Conservation (phyloP, 768 basidiomycete genomes). For the Xerocomellus amylosporus region DNA sequence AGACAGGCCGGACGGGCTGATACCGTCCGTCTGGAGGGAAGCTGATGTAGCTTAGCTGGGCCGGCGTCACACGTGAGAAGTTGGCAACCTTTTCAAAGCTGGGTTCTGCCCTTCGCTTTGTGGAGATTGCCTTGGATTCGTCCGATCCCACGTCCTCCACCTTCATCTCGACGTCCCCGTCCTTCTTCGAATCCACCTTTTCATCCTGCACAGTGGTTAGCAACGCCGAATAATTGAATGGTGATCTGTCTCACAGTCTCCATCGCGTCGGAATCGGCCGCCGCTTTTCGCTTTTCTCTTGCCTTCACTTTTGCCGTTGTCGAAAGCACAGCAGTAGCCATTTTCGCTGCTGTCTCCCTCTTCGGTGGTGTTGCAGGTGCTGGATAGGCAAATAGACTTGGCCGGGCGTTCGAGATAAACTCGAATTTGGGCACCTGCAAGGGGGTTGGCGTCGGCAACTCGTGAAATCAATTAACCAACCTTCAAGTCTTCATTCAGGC, state of each 20-base stretch:
- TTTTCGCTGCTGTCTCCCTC: slow-evolving; percentile 89
- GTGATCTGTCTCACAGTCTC: slow-evolving; percentile 58
- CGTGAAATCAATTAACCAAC: slow-evolving; percentile 37
- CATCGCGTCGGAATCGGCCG: slow-evolving; percentile 76
- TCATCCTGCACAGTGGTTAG: slow-evolving; percentile 46
- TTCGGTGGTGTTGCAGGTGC: slow-evolving; percentile 81
- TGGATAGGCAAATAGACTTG: slow-evolving; percentile 92
- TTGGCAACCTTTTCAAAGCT: slow-evolving; percentile 74
- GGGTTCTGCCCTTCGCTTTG: slow-evolving; percentile 70
- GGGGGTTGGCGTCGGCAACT: slow-evolving; percentile 1
- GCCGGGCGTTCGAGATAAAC: slow-evolving; percentile 84
- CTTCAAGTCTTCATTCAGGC: slow-evolving; percentile 81
- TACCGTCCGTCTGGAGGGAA: slow-evolving; percentile 82
- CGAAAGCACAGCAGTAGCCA: slow-evolving; percentile 91
- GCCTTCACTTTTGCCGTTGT: slow-evolving; percentile 98
- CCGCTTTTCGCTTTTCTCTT: slow-evolving; percentile 89
- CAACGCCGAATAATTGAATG: not conserved
- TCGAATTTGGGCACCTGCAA: slow-evolving; percentile 91
- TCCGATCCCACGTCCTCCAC: slow-evolving; percentile 57
- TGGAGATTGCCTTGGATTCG: slow-evolving; percentile 48
- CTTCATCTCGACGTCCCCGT: slow-evolving; percentile 78
- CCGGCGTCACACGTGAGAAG: slow-evolving; percentile 89
- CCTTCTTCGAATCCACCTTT: slow-evolving; percentile 51
- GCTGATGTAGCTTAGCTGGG: slow-evolving; percentile 79
- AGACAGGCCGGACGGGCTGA: slow-evolving; percentile 83